Base-by-base conservation (phyloP, 371 early-diverging fungal genomes). In the Basidiobolus meristosporus region DNA sequence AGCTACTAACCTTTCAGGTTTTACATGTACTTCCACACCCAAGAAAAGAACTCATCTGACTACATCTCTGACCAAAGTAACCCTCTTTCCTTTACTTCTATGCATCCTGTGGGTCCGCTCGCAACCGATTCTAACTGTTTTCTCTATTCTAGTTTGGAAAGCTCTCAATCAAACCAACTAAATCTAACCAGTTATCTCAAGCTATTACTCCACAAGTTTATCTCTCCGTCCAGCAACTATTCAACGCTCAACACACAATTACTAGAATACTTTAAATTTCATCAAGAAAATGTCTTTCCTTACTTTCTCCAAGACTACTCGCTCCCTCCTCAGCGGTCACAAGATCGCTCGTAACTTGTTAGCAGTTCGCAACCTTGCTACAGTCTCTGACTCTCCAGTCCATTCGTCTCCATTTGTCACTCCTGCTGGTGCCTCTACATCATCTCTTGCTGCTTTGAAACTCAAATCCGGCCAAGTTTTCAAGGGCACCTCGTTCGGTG, bases 21-120 rank as follows among this genome's bases (percentile, higher is more conserved):
- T 16, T 21, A 21, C 36, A 81, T 81, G 81, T 81, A 81, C 69
- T 62, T 65, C 52, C 81, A 81, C 75, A 68, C 74, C 40, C 68
- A 62, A 52, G 81, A 81, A 66, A 78, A 66, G 68, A 74, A 74
- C 68, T 73, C 77, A 52, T 67, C 77, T 52, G 81, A 81, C 62
- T 81, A 81, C 55, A 71, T 81, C 57, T 70, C 77, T 65, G 78
- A 81, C 62, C 81, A 81, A 65, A 61, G 72, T 71, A 66, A 52
- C 54, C 45, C n/a, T n/a, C n/a, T n/a, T n/a, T n/a, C n/a, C 34
- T 23, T n/a, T n/a, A n/a, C n/a, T n/a, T n/a, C n/a, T n/a, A n/a
- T n/a, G n/a, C n/a, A n/a, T n/a, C n/a, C n/a, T n/a, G n/a, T n/a
- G n/a, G n/a, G n/a, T 12, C 11, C 41, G 19, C 4, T 31, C 7